These are phyloP conservation scores for Zelonia costaricensis DNA, from an alignment of 208 protist species.

Conservation along the genomic window DNA sequence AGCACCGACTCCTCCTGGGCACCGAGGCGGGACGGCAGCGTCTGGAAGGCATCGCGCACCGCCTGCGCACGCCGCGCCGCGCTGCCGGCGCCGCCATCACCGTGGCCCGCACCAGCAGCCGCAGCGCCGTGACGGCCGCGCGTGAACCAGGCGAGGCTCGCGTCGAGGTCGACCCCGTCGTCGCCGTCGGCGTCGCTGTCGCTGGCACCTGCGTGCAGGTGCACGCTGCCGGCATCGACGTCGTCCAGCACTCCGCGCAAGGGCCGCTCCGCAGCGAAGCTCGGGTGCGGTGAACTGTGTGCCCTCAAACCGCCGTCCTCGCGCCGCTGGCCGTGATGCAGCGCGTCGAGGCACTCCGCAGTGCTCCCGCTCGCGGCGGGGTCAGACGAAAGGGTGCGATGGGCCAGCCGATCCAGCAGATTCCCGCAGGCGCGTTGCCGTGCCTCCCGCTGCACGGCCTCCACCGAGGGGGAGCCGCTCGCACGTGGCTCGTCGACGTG, in stretches of 20 bases:
- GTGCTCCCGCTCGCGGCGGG: constrained; percentile 7
- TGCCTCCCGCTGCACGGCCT: not conserved
- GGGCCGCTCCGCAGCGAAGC: too few species aligned
- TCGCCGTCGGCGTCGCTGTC: too few species aligned
- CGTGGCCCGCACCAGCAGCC: not conserved
- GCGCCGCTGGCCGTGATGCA: not conserved
- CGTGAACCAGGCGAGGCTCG: too few species aligned
- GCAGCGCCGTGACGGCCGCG: too few species aligned
- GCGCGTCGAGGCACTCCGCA: constrained; percentile 7
- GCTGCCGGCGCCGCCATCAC: too few species aligned
- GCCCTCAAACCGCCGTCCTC: too few species aligned
- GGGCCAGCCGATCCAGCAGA: constrained; percentile 11
- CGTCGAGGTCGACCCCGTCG: too few species aligned
- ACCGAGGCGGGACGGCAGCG: constrained; percentile 10
- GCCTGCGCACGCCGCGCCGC: too few species aligned
- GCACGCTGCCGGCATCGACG: too few species aligned
- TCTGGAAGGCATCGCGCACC: constrained; percentile 4
- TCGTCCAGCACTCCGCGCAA: too few species aligned
- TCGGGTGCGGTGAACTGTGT: too few species aligned
- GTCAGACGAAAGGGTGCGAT: constrained; percentile 20
- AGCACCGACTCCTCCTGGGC: constrained; percentile 29
- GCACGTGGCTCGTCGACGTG: not conserved
- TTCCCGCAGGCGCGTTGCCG: constrained; percentile 8
- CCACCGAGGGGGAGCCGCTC: not conserved
- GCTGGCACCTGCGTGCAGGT: too few species aligned